Evolutionary conservation across 345 rosid genomes (phyloP), one percentile per base, ranked within the genome.

Genomic region (Salix purpurea): DNA sequence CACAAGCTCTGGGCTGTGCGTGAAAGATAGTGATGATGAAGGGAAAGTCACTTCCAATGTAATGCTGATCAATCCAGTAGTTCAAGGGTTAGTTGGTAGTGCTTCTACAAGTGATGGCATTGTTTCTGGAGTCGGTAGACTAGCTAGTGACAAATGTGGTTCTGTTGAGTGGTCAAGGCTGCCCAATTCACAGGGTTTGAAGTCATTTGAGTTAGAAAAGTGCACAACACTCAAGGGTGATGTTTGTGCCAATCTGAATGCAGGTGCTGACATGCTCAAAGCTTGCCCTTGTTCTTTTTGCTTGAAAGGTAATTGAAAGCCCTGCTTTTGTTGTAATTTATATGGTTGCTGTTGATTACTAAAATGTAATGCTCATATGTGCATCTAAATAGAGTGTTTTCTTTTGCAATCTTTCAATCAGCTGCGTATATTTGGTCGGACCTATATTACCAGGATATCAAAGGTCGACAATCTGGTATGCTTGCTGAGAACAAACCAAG

Each of bases 381-480:
- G 5, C 19, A 52, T 71, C 80, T 69, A 78, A 78, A 60, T 72
- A 21, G 60, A 24, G 67, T 2, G 28, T 75, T 13, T 69, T 85
- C 66, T 79, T 52, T 60, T 74, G 54, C 64, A 67, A 71, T 76
- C 24, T 81, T 58, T 56, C 77, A 18, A 76, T 79, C 90, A 96
- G 99, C 97, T 85, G 91, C 96, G 74, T 88, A 86, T 82, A 96
- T 96, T 39, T 96, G 91, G 98, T 86, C 97, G 16, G 98, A 93
- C 86, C 92, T 96, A 71, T 90, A 93, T 80, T 93, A 90, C 79
- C 97, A 93, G 87, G 97, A 95, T 76, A 83, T 87, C 78, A 93
- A 89, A 82, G 97, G 94, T 74, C 90, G 96, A 76, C 74, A 91
- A 73, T 67, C 88, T 26, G 97, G 97, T 93, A 84, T 75, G 83